Percentiles rank a stretch among this genome's conserved stretches.
These are phyloP conservation scores for Lantana camara DNA, from an alignment of 257 asterid genomes.

Conservation along the genomic window DNA sequence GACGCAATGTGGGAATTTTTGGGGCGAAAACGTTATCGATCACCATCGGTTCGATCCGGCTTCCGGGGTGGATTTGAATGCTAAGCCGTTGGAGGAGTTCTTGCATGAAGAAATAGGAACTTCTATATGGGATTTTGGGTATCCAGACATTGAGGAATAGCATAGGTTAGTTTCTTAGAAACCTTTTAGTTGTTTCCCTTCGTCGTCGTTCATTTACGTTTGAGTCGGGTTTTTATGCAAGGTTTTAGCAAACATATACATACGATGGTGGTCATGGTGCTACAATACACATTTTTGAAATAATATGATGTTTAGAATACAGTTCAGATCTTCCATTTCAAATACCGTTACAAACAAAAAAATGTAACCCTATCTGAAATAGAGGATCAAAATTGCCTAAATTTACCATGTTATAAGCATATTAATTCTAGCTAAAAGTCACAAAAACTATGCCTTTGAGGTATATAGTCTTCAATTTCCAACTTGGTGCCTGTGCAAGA, in stretches of 20 bases:
- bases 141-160: slow-evolving; percentile 23
- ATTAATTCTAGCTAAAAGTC: slow-evolving; percentile 36
- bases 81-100: slow-evolving; percentile 21
- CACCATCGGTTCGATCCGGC: slow-evolving; percentile 27
- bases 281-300: slow-evolving; percentile 5
- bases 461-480: slow-evolving; percentile 51
- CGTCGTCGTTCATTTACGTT: background rate
- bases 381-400: too few species aligned
- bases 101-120: slow-evolving; percentile 27
- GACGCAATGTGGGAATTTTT: slow-evolving; percentile 23
- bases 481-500: slow-evolving; percentile 53
- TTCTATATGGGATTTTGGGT: slow-evolving; percentile 61
- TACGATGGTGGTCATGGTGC: background rate
- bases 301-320: background rate
- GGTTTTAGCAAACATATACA: background rate
- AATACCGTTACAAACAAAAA: too few species aligned
- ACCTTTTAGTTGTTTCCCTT: background rate
- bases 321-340: too few species aligned
- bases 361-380: too few species aligned
- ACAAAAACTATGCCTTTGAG: slow-evolving; percentile 62
- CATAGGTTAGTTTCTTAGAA: background rate
- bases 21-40: slow-evolving; percentile 33
- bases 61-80: slow-evolving; percentile 24
- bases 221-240: background rate
- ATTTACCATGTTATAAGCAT: background rate